Evolutionary conservation across 257 asterid species (phyloP).

Genomic region (Coffea eugenioides): DNA sequence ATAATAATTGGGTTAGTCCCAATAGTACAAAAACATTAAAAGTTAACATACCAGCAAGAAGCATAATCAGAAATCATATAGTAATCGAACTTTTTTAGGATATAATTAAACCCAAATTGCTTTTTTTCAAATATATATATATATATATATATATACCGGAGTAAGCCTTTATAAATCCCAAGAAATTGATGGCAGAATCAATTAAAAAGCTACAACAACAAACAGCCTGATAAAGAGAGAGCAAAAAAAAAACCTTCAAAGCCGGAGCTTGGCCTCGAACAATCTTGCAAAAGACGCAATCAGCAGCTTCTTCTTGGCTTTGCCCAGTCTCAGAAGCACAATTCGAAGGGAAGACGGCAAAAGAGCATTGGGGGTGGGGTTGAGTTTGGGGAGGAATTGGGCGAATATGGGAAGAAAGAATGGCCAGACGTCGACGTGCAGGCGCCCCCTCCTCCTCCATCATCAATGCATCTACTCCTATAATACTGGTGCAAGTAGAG

Average conservation of each 20-base stretch:
- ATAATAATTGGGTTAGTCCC: not conserved
- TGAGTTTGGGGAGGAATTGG: slow-evolving; percentile 24
- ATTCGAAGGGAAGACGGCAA: slow-evolving; percentile 29
- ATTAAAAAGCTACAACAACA: not conserved
- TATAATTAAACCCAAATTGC: not conserved
- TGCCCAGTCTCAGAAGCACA: slow-evolving; percentile 34
- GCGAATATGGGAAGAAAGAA: slow-evolving; percentile 62
- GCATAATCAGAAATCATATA: not conserved
- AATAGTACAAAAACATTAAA: not conserved
- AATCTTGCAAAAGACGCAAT: slow-evolving; percentile 80
- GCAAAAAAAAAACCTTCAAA: slow-evolving; percentile 44
- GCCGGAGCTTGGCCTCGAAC: slow-evolving; percentile 68
- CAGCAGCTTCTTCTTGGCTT: slow-evolving; percentile 15
- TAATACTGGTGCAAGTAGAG: too few species aligned
- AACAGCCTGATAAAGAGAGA: not conserved
- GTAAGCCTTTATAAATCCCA: not conserved
- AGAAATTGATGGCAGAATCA: not conserved
- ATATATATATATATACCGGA: too few species aligned
- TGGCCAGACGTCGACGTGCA: slow-evolving; percentile 73
- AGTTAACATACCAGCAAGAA: not conserved
- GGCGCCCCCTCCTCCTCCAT: slow-evolving; percentile 31
- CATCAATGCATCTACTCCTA: not conserved
- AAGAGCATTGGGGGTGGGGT: slow-evolving; percentile 13
- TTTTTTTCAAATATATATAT: too few species aligned
- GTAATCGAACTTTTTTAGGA: not conserved